Conservation (phyloP, 768 basidiomycete genomes). For the Exsudoporus frostii region DNA sequence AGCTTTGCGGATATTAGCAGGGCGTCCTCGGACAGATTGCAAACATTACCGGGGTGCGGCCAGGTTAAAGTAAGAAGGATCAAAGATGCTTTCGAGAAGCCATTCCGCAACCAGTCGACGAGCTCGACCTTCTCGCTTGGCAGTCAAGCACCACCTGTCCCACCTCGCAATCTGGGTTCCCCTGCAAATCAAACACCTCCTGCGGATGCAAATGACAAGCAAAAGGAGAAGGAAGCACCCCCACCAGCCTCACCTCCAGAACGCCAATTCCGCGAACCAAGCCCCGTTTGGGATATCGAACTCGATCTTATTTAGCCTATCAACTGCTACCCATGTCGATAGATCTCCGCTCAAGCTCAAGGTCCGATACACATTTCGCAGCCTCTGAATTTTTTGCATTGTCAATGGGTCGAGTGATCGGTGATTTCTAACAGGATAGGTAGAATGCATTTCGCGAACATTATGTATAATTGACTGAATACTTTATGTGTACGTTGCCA, state of each 20-base stretch:
- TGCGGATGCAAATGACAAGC: conserved; percentile 2
- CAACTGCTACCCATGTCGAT: conserved; percentile 13
- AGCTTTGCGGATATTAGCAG: conserved; percentile 81
- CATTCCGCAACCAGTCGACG: conserved; percentile 71
- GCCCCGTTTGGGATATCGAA: conserved; percentile 76
- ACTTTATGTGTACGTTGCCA: conserved; percentile 15
- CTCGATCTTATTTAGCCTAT: conserved; percentile 42
- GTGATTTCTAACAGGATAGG: background rate
- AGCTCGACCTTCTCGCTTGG: conserved; percentile 38
- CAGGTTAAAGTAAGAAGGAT: conserved; percentile 91
- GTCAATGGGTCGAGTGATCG: background rate
- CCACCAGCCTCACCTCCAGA: conserved; percentile 2
- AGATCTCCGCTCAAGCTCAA: background rate
- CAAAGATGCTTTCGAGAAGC: conserved; percentile 87
- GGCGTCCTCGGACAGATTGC: conserved; percentile 70
- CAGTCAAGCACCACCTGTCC: conserved; percentile 20
- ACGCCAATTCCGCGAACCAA: conserved; percentile 39
- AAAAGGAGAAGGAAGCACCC: conserved; percentile 23
- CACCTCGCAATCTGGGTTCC: background rate
- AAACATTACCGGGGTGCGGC: conserved; percentile 88
- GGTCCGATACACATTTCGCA: background rate
- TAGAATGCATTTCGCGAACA: background rate
- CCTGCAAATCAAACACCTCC: background rate
- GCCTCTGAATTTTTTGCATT: background rate
- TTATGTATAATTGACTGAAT: conserved; percentile 25